Conservation (phyloP, 139 green algal genomes). For the Volvox reticuliferus region DNA sequence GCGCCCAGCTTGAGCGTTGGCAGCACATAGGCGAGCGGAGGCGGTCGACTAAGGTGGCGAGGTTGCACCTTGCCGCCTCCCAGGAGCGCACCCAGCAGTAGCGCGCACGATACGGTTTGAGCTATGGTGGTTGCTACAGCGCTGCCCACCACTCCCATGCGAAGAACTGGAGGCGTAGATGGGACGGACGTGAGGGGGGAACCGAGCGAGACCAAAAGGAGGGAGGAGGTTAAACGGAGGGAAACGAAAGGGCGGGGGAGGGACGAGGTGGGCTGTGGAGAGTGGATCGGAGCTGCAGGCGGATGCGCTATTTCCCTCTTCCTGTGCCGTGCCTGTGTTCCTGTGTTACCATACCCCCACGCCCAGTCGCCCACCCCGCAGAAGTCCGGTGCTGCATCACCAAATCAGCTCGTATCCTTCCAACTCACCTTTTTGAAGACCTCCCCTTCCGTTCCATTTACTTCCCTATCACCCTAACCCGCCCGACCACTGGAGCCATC, state of each 20-base stretch:
- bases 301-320: too few species aligned
- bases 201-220: neutral
- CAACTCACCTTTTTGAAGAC: too few species aligned
- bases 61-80: neutral
- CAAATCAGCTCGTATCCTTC: too few species aligned
- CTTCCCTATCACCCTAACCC: too few species aligned
- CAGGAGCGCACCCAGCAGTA: slow-evolving; percentile 17
- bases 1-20: slow-evolving; percentile 60
- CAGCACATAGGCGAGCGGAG: slow-evolving; percentile 47
- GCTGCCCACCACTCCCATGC: slow-evolving; percentile 64
- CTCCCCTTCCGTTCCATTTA: too few species aligned
- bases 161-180: slow-evolving; percentile 20
- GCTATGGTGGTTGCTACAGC: slow-evolving; percentile 60
- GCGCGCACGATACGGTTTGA: slow-evolving; percentile 8
- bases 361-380: too few species aligned
- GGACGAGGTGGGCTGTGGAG: neutral
- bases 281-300: too few species aligned
- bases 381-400: too few species aligned
- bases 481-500: too few species aligned
- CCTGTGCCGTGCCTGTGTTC: too few species aligned
- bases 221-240: neutral
- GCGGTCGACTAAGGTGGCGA: slow-evolving; percentile 59
- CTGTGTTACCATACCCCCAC: too few species aligned
- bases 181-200: neutral
- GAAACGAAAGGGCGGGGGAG: neutral